Evolutionary conservation across 257 asterid genomes (phyloP).

Genomic region (Nicotiana knightiana): DNA sequence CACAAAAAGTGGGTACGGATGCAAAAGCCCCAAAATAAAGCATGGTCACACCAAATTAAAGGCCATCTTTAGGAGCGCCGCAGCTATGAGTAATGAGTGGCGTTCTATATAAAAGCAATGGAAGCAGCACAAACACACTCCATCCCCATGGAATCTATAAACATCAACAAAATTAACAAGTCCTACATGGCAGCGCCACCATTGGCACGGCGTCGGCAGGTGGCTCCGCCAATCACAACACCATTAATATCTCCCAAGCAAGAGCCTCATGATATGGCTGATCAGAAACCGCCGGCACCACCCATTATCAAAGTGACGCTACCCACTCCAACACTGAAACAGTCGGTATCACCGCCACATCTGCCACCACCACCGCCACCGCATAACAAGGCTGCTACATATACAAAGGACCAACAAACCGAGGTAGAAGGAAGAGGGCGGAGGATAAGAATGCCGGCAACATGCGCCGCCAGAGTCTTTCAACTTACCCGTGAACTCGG

Average conservation of each 20-base stretch:
- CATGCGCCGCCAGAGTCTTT: slow-evolving; percentile 75
- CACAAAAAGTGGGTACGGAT: no score
- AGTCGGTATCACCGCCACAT: neutral
- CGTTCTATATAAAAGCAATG: neutral
- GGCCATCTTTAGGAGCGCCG: neutral
- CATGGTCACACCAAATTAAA: no score
- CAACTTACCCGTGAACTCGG: slow-evolving; percentile 75
- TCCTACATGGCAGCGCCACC: neutral
- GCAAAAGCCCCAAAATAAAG: neutral
- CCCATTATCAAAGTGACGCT: slow-evolving; percentile 2
- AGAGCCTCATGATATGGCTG: slow-evolving; percentile 18
- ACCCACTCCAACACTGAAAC: slow-evolving; percentile 16
- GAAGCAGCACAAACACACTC: neutral
- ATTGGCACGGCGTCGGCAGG: slow-evolving; percentile 26
- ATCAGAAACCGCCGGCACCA: slow-evolving; percentile 14
- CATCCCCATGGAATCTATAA: neutral
- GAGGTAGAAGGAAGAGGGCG: slow-evolving; percentile 74
- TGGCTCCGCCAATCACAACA: slow-evolving; percentile 23
- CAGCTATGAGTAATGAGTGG: no score
- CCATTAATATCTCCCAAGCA: slow-evolving; percentile 29
- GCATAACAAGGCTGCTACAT: slow-evolving; percentile 25
- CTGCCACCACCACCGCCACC: slow-evolving; percentile 17
- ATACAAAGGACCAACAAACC: slow-evolving; percentile 59
- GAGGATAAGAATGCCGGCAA: slow-evolving; percentile 66
- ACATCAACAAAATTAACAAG: neutral